Evolutionary conservation across 495 filamentous ascomycete species (phyloP).

Genomic region (Clavariopsis aquatica): DNA sequence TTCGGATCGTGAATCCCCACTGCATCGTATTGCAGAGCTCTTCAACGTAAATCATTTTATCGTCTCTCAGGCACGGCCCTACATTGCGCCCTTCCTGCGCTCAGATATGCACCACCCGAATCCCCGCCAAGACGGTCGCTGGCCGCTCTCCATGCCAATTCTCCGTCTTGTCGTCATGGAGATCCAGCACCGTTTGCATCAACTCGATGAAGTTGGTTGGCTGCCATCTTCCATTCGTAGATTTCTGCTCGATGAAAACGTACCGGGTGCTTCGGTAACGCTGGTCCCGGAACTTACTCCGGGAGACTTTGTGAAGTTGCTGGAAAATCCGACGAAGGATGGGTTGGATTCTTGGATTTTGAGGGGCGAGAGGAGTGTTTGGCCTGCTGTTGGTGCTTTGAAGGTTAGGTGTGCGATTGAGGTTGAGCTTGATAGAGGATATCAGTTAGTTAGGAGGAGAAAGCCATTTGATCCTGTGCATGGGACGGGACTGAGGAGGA

Average conservation of each 20-base stretch:
- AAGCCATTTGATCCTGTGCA: conserved; percentile 49
- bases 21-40: conserved; percentile 80
- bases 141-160: conserved; percentile 60
- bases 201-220: conserved; percentile 75
- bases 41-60: conserved; percentile 95
- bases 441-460: conserved; percentile 71
- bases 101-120: conserved; percentile 77
- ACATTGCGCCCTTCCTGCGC: conserved; percentile 80
- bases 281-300: conserved; percentile 78
- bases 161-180: conserved; percentile 72
- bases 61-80: conserved; percentile 75
- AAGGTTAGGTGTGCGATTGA: conserved; percentile 84
- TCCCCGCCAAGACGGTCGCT: conserved; percentile 57
- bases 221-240: conserved; percentile 69
- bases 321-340: conserved; percentile 76
- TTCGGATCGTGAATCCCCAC: conserved; percentile 74
- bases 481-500: conserved; percentile 28
- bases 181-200: conserved; percentile 76
- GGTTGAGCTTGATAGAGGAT: conserved; percentile 79
- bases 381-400: conserved; percentile 85
- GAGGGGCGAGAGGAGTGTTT: conserved; percentile 81
- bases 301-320: conserved; percentile 69
- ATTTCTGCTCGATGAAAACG: conserved; percentile 82
- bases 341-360: conserved; percentile 83
- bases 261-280: conserved; percentile 78